phyloP scores from a whole-genome alignment of 139 green algal species.

The Spirogloea muscicola region DNA sequence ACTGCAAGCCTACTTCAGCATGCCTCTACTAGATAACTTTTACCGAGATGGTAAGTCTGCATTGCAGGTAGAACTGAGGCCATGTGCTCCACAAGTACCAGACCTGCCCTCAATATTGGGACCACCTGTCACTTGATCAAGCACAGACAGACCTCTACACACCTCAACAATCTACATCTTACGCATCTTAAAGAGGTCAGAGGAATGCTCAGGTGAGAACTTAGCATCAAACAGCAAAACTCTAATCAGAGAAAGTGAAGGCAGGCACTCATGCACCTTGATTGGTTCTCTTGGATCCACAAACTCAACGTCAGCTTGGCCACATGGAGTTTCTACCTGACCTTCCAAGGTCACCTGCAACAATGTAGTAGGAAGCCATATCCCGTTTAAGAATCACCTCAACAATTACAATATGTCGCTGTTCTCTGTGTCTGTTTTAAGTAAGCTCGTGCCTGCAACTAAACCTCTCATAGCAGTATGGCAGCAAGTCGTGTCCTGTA shows the following conservation, averaged over 20 bases:
- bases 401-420: not conserved
- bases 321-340: constrained; percentile 76
- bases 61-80: constrained; percentile 67
- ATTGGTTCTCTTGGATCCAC: constrained; percentile 78
- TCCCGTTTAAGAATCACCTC: not conserved
- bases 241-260: constrained; percentile 4
- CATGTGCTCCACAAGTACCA: constrained; percentile 79
- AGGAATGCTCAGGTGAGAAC: not conserved
- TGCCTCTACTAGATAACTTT: no score
- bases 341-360: constrained; percentile 61
- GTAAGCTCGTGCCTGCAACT: no score
- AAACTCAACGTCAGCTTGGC: constrained; percentile 71
- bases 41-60: constrained; percentile 86
- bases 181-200: not conserved
- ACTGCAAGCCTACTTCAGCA: no score
- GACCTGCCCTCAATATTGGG: constrained; percentile 81
- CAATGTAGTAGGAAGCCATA: not conserved
- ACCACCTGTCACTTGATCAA: constrained; percentile 66
- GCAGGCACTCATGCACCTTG: constrained; percentile 7
- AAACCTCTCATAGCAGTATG: no score
- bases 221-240: not conserved
- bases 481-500: no score
- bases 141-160: not conserved
- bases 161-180: not conserved
- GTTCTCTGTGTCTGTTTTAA: not conserved